Base-by-base conservation (phyloP, 371 early-diverging fungal genomes). In the Mucor irregularis region DNA sequence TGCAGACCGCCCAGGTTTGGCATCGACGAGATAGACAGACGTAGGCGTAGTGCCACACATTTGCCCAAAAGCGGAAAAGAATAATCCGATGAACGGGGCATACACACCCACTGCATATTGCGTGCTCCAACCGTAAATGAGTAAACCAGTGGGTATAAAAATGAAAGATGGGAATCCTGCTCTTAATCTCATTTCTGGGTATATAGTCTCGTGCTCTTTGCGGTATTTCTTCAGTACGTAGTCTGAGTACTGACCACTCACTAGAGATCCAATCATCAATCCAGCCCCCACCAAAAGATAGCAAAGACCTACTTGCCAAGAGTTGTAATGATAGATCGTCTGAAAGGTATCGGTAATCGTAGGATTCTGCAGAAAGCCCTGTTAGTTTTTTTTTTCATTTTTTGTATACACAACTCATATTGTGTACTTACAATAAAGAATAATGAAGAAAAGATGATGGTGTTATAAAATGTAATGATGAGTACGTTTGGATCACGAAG, bases 41-140 rank as follows among this genome's bases (percentile, higher is more conserved):
- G 75, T 70, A 4, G 80, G 71, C 14, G 76, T 57, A 42, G 55
- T 61, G 5, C 73, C 74, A 7, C 53, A 53, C 66, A 65, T 65
- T 44, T 63, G 61, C 1, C 66, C 66, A 17, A 65, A 26, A 7
- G 60, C 63, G 44, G 62, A 76, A 30, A 80, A 60, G 29, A 69
- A 72, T 49, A 81, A 75, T 1, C 78, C 83, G 16, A 74, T 40
- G 31, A 83, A 73, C 1, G 81, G 73, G 0, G 58, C 72, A 42
- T 74, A 79, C 6, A 75, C 64, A 25, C 58, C 68, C 13, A 73
- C 45, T 2, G 57, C 47, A 14, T 62, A 53, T 21, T 69, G 46
- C 8, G 75, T 66, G 24, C 72, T 66, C 78, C 80, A 83, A 1
- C 83, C 83, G 58, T 76, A 83, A 19, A 81, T 22, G 1, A 83